Base-by-base conservation (phyloP, 1,284 basidiomycete genomes). In the Taiwanofungus camphoratus region DNA sequence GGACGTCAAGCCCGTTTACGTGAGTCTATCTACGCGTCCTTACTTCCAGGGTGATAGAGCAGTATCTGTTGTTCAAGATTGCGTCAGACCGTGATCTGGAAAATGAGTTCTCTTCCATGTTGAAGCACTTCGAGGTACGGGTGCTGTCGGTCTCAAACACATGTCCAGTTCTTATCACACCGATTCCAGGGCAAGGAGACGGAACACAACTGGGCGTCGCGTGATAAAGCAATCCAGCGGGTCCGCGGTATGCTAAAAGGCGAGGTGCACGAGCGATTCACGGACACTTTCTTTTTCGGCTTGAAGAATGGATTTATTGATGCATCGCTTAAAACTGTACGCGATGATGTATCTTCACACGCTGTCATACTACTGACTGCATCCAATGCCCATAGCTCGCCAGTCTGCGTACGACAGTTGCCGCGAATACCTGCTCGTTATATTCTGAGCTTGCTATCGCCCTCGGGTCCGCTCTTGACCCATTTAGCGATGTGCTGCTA, bases 241-340 rank as follows among this genome's bases (percentile, higher is more conserved):
- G 81, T 99, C 8, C 78, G 96, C 37, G 94, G 95, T 5, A 93
- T 99, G 89, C 65, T 99, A 48, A 87, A 84, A 52, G 91, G 87
- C 21, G 84, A 87, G 36, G 85, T 87, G 1, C 82, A 90, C 54
- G 62, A 69, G 21, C 80, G 87, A 44, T 92, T 84, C 56, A 62
- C 73, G 2, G 86, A 91, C 2, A 68, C 77, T 2, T 96, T 98
- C 59, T 54, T 92, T 20, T 65, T 70, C 16, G 79, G 79, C 23
- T 67, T 98, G 41, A 92, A 88, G 59, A 74, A 77, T 31, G 77
- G 79, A 8, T 84, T 92, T 46, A 74, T 92, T 39, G 89, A 92
- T 50, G 86, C 82, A 49, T 84, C 93, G 11, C 61, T 90, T 34
- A 96, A 95, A 69, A 81, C 92, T 29, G 93, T 92, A 59, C 61